phyloP scores from a whole-genome alignment of 2,329 filamentous ascomycete species.

The Pezicula radicicola region DNA sequence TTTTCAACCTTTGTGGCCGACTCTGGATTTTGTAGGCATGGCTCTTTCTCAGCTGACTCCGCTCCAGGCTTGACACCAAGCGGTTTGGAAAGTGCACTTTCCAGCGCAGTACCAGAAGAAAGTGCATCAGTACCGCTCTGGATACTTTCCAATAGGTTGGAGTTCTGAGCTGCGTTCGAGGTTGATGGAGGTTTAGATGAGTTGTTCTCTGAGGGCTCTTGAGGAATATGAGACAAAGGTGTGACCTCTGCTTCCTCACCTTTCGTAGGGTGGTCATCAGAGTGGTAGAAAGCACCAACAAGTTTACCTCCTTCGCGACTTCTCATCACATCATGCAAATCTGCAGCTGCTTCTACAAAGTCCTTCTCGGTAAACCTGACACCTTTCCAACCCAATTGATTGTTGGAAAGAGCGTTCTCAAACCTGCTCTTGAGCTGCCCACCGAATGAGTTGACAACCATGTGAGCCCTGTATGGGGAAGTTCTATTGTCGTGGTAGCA shows the following conservation, averaged over 20 bases:
- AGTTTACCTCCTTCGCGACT: conserved; percentile 52
- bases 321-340: conserved; percentile 67
- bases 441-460: conserved; percentile 76
- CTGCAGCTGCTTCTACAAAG: conserved; percentile 65
- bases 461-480: conserved; percentile 63
- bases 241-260: too few species aligned
- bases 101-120: too few species aligned
- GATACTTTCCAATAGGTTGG: too few species aligned
- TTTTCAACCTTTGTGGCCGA: background rate
- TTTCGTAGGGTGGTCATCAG: background rate
- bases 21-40: background rate
- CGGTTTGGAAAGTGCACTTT: too few species aligned
- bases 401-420: conserved; percentile 67
- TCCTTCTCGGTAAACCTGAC: conserved; percentile 71
- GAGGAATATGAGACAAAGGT: too few species aligned
- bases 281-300: conserved; percentile 39
- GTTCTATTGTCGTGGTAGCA: conserved; percentile 85
- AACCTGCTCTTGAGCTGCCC: conserved; percentile 75
- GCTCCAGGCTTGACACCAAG: too few species aligned
- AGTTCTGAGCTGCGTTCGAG: background rate
- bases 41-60: background rate
- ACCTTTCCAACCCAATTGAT: conserved; percentile 77
- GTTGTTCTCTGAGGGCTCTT: background rate
- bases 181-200: background rate
- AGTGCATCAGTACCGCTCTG: background rate